These are phyloP conservation scores for Fistulinella cinereoalba DNA, from an alignment of 1,284 basidiomycete genomes.

Conservation along the genomic window DNA sequence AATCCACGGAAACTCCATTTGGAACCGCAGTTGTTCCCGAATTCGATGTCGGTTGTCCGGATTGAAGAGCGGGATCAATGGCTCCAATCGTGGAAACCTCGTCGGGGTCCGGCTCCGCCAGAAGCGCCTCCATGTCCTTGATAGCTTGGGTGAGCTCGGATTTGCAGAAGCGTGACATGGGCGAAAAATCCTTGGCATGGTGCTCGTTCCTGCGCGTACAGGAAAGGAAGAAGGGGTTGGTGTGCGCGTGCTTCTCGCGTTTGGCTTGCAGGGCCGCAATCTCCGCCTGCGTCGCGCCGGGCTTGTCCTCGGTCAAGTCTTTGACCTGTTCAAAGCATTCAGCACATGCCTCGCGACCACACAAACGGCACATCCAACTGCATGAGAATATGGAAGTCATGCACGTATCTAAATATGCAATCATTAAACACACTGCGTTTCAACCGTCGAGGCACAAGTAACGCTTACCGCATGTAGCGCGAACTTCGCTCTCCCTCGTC, in stretches of 20 bases:
- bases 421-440: constrained; percentile 5
- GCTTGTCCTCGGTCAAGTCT: constrained; percentile 55
- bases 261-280: constrained; percentile 46
- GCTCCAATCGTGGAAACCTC: constrained; percentile 17
- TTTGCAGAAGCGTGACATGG: constrained; percentile 74
- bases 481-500: constrained; percentile 72
- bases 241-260: constrained; percentile 60
- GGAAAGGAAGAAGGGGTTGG: constrained; percentile 69
- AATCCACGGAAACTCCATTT: constrained; percentile 11
- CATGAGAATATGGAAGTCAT: constrained; percentile 89
- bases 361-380: constrained; percentile 86
- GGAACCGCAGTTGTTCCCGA: constrained; percentile 2
- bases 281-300: constrained; percentile 46
- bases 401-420: constrained; percentile 69
- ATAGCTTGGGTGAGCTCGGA: constrained; percentile 65
- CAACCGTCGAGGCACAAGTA: constrained; percentile 4
- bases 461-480: constrained; percentile 77
- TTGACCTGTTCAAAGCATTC: constrained; percentile 77
- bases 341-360: constrained; percentile 86
- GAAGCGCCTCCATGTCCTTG: constrained; percentile 59
- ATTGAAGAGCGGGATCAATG: constrained; percentile 28
- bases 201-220: constrained; percentile 72
- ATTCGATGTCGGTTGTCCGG: constrained; percentile 6
- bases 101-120: constrained; percentile 35
- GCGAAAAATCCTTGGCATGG: constrained; percentile 64